Percentiles rank a stretch among this genome's conserved stretches.
These are phyloP conservation scores for Suillus subluteus DNA, from an alignment of 768 basidiomycete genomes.

Conservation along the genomic window DNA sequence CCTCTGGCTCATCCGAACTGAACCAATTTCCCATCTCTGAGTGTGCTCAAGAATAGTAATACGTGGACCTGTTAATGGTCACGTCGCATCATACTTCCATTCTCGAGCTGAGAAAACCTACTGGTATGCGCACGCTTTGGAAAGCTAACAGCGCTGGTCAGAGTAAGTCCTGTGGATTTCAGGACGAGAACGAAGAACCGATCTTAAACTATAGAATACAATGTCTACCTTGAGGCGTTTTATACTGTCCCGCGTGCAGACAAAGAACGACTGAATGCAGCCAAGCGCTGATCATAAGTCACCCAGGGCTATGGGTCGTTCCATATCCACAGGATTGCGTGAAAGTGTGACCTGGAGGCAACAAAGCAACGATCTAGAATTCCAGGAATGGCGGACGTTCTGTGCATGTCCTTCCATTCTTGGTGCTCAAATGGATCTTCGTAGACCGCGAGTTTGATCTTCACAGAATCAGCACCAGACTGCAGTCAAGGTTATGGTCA, in stretches of 20 bases:
- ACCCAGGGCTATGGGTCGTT: neutral
- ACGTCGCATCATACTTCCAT: neutral
- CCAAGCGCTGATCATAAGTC: neutral
- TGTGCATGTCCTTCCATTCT: neutral
- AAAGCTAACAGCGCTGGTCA: neutral
- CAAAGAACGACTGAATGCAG: neutral
- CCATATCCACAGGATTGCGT: neutral
- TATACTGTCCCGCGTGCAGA: neutral
- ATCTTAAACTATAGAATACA: neutral
- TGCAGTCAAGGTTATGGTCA: neutral
- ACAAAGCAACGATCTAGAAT: neutral
- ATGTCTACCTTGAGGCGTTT: neutral
- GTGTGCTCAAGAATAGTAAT: neutral
- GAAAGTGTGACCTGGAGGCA: neutral
- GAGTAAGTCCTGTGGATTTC: neutral
- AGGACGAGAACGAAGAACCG: neutral
- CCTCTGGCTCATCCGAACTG: constrained; percentile 6
- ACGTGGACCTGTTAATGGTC: neutral
- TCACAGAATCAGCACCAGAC: neutral
- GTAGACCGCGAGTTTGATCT: too few species aligned
- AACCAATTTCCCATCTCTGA: neutral
- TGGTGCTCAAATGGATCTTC: neutral
- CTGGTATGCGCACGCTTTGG: neutral
- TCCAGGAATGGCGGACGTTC: neutral
- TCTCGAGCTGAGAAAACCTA: neutral